These are phyloP conservation scores for Camellia japonica DNA, from an alignment of 148 eudicot genomes.

Conservation along the genomic window DNA sequence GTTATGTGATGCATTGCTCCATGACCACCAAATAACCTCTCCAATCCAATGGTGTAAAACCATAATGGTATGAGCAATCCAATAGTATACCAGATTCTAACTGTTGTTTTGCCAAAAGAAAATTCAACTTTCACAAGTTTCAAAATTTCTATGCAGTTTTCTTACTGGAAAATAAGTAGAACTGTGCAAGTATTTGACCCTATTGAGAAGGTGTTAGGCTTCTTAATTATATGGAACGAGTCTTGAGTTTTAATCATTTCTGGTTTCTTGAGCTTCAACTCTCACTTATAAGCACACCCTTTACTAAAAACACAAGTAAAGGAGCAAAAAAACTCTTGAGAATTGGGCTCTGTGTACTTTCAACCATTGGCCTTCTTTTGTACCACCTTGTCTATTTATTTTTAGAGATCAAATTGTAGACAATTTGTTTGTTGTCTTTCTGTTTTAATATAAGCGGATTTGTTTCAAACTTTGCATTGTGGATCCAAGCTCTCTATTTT, in stretches of 20 bases:
- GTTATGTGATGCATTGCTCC: too few species aligned
- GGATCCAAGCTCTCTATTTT: neutral
- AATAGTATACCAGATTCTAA: neutral
- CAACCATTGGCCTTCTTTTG: neutral
- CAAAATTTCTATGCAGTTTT: slow-evolving; percentile 5
- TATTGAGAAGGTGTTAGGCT: too few species aligned
- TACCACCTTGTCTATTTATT: neutral
- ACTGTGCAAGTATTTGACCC: too few species aligned
- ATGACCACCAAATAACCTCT: too few species aligned
- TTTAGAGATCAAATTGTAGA: neutral
- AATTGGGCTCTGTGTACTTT: neutral
- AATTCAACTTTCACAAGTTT: neutral
- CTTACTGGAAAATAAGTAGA: neutral
- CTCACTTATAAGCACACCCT: too few species aligned
- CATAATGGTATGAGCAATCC: too few species aligned
- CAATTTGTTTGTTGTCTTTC: neutral
- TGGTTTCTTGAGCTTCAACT: too few species aligned
- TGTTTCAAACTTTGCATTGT: neutral
- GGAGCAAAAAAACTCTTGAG: too few species aligned
- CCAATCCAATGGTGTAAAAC: too few species aligned
- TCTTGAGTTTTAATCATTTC: too few species aligned
- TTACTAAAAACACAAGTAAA: too few species aligned
- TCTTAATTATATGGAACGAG: too few species aligned
- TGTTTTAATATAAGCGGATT: neutral
- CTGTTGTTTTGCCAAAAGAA: neutral